Evolutionary conservation across 257 asterid species (phyloP).

Genomic region (Eucommia ulmoides): DNA sequence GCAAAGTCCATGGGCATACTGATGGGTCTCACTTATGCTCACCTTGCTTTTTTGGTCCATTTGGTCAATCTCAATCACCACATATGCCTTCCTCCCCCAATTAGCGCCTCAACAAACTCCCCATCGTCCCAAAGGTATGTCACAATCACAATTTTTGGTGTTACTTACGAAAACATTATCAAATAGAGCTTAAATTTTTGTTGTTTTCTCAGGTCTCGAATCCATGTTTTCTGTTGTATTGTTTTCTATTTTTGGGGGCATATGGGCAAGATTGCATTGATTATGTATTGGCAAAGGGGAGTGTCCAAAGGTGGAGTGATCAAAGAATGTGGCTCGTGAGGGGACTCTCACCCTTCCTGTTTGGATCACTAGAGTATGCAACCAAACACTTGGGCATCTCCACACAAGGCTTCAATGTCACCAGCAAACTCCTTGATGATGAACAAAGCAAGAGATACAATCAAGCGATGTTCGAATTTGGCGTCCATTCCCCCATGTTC

Average conservation of each 20-base stretch:
- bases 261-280: constrained; percentile 53
- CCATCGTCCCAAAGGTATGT: constrained; percentile 11
- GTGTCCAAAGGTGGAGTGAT: constrained; percentile 52
- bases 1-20: neutral
- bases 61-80: constrained; percentile 5
- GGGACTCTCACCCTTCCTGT: constrained; percentile 34
- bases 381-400: constrained; percentile 38
- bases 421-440: constrained; percentile 49
- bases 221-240: constrained; percentile 41
- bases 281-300: constrained; percentile 35
- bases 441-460: constrained; percentile 44
- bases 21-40: constrained; percentile 8
- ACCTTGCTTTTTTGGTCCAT: constrained; percentile 10
- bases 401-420: constrained; percentile 41
- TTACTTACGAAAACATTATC: no score
- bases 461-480: constrained; percentile 52
- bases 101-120: constrained; percentile 21
- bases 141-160: no score
- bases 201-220: constrained; percentile 34
- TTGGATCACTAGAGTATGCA: constrained; percentile 42
- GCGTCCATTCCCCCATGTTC: constrained; percentile 53
- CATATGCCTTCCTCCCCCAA: constrained; percentile 8
- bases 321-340: constrained; percentile 76
- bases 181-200: no score
- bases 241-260: constrained; percentile 48